Conservation (phyloP, 768 basidiomycete genomes). For the Ephemerocybe angulata region DNA sequence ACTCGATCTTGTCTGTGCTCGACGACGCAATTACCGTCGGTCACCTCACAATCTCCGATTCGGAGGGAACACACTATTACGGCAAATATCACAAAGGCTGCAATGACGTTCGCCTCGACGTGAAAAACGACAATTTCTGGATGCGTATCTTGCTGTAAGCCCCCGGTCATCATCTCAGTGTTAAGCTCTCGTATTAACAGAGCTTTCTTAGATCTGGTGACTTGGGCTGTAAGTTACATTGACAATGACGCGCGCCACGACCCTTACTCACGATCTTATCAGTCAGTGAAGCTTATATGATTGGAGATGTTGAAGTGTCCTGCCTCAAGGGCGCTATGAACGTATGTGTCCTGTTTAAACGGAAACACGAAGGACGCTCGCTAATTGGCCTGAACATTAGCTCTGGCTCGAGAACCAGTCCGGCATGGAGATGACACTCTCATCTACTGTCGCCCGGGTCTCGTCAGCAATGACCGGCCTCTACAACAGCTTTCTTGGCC, state of each 20-base stretch:
- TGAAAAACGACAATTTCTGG: constrained; percentile 65
- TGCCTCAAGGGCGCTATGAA: constrained; percentile 60
- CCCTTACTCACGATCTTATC: constrained; percentile 11
- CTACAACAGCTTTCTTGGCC: constrained; percentile 71
- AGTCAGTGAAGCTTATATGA: constrained; percentile 77
- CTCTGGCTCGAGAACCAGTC: constrained; percentile 65
- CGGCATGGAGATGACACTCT: constrained; percentile 54
- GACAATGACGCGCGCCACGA: background rate
- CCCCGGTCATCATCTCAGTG: constrained; percentile 8
- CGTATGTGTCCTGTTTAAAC: constrained; percentile 38
- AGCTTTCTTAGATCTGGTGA: constrained; percentile 45
- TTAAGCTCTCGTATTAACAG: constrained; percentile 20
- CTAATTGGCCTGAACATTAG: constrained; percentile 28
- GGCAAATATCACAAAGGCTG: constrained; percentile 55
- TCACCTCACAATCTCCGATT: constrained; percentile 58
- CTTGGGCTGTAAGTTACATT: constrained; percentile 53
- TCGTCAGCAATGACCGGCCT: constrained; percentile 58
- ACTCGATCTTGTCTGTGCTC: constrained; percentile 57
- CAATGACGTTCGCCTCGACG: constrained; percentile 57
- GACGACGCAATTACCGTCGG: constrained; percentile 56
- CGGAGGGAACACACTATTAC: constrained; percentile 56
- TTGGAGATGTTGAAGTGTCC: constrained; percentile 62
- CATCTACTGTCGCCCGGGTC: constrained; percentile 52
- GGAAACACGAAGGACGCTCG: too few relatives aligned
- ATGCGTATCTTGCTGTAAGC: constrained; percentile 58